Base-by-base conservation (phyloP, 2,329 filamentous ascomycete species). In the Xylariaceae sp. region DNA sequence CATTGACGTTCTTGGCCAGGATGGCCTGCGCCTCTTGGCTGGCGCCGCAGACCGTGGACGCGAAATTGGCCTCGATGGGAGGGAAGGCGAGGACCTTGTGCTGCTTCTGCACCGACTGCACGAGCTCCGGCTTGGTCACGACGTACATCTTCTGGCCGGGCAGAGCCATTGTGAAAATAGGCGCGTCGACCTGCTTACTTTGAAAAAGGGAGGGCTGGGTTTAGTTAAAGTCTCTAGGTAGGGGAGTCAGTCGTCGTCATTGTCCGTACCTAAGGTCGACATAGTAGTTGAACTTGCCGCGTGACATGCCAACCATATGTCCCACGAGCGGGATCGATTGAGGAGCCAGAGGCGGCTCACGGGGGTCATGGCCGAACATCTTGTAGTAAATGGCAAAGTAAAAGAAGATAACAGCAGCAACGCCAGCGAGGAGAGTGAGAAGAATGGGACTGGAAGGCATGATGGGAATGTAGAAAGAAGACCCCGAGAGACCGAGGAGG, bases 131-230 rank as follows among this genome's bases (percentile, higher is more conserved):
- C 2, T 54, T 56, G 9, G 63, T 62, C 11, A 68, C 58, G 8
- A 70, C 53, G 34, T 70, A 70, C 35, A 68, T 54, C 34, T 65
- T 64, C 23, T 61, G 54, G 3, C 65, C 64, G 1, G 64, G 63
- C 24, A 70, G 51, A 3, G 59, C 43, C 15, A 71, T 44, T 4
- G 65, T 70, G 40, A 63, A 64, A 19, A 70, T 65, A 0, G 66
- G 61, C 34, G 31, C 21, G 6, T 24, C 21, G 48, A 39, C 33
- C 48, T 28, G 13, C 49, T 43, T 43, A n/a, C 40, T 38, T 29
- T n/a, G 18, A 24, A 26, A 19, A 11, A 14, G 35, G 9, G 24
- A 9, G 14, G 6, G 15, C 31, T 53, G 34, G 16, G 28, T 23
- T 9, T 3, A 14, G 15, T 26, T 24, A 16, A n/a, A n/a, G n/a